Base-by-base conservation (phyloP, 768 basidiomycete genomes). In the Dendrothele bispora region DNA sequence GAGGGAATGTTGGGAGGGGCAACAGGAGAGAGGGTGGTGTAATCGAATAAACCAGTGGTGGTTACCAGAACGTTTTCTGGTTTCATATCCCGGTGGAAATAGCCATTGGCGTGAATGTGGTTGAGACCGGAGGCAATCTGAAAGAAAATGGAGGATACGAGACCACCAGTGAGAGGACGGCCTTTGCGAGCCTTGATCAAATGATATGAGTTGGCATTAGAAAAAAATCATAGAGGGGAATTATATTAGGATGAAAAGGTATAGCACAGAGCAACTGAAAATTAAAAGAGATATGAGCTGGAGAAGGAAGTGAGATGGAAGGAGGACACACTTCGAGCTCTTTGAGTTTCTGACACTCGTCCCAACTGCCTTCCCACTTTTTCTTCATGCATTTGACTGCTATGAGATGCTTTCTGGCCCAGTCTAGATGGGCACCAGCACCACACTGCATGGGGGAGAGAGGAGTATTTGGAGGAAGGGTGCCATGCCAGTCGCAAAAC, bases 21-120 rank as follows among this genome's bases (percentile, higher is more conserved):
- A 42, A 78, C 60, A 10, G 90, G 84, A n/a, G 83, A 84, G 25
- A 91, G 78, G 8, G 90, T 79, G 22, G 81, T 83, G 62, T 99
- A 99, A 68, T 97, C 91, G 55, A 88, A 86, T 43, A 95, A 78
- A 17, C 97, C 97, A 12, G 93, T 97, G 2, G 97, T 98, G 15
- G 97, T 98, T 58, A 99, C 97, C 43, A 99, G 83, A 7, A 98
- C 87, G 60, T 99, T 99, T 67, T 99, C 97, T 29, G 97, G 97
- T 69, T 99, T 99, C 93, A 99, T 97, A 66, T 99, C 97, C 40
- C 97, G 90, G 69, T 99, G 97, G 69, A 99, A 99, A 69, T 95
- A 99, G 28, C 95, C 97, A 25, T 85, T 75, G 12, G 75, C 65
- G 67, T 99, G 97, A 55, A 98, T 92, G 67, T 99, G 97, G 60